A percentile compares a stretch with the other conserved stretches of the same genome.
Evolutionary conservation across 1,139 yeast genomes (phyloP).

Genomic region (Magnusiomyces magnusii): DNA sequence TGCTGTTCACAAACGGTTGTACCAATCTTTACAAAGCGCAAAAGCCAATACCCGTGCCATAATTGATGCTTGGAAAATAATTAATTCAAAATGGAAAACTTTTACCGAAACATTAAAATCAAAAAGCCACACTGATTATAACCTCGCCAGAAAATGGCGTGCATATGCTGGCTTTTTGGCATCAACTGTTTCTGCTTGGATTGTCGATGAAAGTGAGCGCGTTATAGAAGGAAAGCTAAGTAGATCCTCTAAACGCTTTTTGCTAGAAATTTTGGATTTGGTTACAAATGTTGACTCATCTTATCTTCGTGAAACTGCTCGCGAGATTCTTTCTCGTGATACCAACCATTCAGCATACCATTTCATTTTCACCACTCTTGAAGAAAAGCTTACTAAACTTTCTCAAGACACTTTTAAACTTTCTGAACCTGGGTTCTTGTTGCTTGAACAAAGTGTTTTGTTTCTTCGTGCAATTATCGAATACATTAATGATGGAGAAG

Average conservation of each 20-base stretch:
- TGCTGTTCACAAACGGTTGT: slow-evolving; percentile 63
- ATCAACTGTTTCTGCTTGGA: slow-evolving; percentile 32
- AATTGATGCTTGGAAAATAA: slow-evolving; percentile 51
- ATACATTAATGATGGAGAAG: slow-evolving; percentile 35
- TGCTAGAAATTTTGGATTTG: slow-evolving; percentile 23
- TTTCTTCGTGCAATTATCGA: slow-evolving; percentile 38
- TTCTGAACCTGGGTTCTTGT: slow-evolving; percentile 28
- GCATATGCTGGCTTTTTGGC: slow-evolving; percentile 42
- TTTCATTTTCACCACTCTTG: slow-evolving; percentile 32
- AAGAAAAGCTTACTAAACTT: slow-evolving; percentile 14
- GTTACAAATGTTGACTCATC: slow-evolving; percentile 21
- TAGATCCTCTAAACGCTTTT: slow-evolving; percentile 17
- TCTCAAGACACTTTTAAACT: slow-evolving; percentile 1
- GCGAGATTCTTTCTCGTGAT: slow-evolving; percentile 42
- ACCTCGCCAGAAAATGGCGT: slow-evolving; percentile 25
- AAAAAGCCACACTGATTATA: slow-evolving; percentile 11
- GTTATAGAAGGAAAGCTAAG: slow-evolving; percentile 17
- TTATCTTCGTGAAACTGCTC: slow-evolving; percentile 40
- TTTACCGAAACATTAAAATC: slow-evolving; percentile 24
- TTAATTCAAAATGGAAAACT: slow-evolving; percentile 46
- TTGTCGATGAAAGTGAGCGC: slow-evolving; percentile 22
- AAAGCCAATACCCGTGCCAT: slow-evolving; percentile 54
- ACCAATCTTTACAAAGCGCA: slow-evolving; percentile 46
- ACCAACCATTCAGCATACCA: slow-evolving; percentile 40
- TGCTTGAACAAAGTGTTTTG: slow-evolving; percentile 38